These are phyloP conservation scores for Dendrobium chrysotoxum DNA, from an alignment of 106 monocot species.

Conservation along the genomic window DNA sequence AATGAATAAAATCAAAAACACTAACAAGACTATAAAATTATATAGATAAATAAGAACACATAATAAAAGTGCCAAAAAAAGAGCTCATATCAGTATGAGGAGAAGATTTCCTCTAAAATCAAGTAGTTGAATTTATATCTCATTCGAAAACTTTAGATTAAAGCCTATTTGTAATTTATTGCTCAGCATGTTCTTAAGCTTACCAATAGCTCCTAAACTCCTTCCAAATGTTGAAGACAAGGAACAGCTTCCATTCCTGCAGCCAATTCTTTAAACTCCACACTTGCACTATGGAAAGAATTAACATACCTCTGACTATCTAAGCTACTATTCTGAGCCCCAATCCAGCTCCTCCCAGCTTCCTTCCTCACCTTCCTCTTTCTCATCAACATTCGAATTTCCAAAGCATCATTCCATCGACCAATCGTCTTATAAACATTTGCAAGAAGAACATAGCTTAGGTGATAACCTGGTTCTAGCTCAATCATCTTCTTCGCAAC, in stretches of 20 bases:
- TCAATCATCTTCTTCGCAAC: conserved; percentile 80
- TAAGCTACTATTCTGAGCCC: conserved; percentile 6
- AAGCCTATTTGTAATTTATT: not conserved
- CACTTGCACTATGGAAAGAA: not conserved
- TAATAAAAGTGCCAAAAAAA: too few relatives aligned
- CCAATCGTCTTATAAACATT: conserved; percentile 68
- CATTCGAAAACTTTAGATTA: too few relatives aligned
- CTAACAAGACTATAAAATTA: too few relatives aligned
- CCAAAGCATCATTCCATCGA: conserved; percentile 64
- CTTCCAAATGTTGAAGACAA: not conserved
- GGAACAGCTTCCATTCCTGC: not conserved
- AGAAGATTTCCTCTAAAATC: too few relatives aligned
- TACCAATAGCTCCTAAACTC: not conserved
- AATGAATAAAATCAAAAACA: too few relatives aligned
- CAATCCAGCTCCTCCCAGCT: conserved; percentile 82
- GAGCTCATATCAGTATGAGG: too few relatives aligned
- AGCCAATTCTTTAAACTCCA: not conserved
- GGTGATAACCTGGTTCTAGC: conserved; percentile 67
- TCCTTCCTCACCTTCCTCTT: conserved; percentile 51
- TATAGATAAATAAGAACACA: too few relatives aligned
- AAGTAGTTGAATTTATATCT: too few relatives aligned
- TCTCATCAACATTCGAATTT: conserved; percentile 66
- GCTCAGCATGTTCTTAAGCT: not conserved
- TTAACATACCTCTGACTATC: not conserved
- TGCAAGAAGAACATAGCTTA: conserved; percentile 84